phyloP scores from a whole-genome alignment of 306 rosid species.

The Cicer chorassanicum region DNA sequence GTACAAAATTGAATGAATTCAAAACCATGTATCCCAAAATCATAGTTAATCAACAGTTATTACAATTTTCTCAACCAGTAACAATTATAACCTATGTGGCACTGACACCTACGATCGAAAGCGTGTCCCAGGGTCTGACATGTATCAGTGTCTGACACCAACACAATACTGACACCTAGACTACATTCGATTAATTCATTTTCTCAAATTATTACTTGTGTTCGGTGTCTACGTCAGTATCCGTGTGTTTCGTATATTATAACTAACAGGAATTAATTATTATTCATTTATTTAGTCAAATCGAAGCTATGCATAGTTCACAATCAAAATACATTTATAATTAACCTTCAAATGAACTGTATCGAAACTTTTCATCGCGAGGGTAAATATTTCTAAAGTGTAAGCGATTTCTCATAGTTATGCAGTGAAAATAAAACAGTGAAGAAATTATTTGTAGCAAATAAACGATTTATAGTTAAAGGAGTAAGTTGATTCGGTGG shows the following conservation, averaged over 20 bases:
- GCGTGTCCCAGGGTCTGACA: no score
- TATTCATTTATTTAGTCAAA: constrained; percentile 25
- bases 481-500: constrained; percentile 6
- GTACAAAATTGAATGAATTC: constrained; percentile 20
- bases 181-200: no score
- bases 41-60: neutral
- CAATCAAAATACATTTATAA: constrained; percentile 18
- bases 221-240: no score
- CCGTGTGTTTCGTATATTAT: no score
- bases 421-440: neutral
- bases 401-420: neutral
- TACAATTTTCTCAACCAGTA: neutral
- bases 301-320: constrained; percentile 32
- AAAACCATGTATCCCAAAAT: constrained; percentile 37
- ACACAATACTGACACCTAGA: no score
- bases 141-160: no score
- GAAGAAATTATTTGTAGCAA: neutral
- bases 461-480: neutral
- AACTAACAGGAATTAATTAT: constrained; percentile 4
- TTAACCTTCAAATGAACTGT: constrained; percentile 11
- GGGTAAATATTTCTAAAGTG: neutral
- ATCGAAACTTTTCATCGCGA: neutral
- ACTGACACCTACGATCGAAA: no score
- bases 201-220: no score
- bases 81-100: neutral